Percentiles rank a stretch among this genome's conserved stretches.
Conservation (phyloP, 2,329 filamentous ascomycete genomes). For the Diplodia corticola region DNA sequence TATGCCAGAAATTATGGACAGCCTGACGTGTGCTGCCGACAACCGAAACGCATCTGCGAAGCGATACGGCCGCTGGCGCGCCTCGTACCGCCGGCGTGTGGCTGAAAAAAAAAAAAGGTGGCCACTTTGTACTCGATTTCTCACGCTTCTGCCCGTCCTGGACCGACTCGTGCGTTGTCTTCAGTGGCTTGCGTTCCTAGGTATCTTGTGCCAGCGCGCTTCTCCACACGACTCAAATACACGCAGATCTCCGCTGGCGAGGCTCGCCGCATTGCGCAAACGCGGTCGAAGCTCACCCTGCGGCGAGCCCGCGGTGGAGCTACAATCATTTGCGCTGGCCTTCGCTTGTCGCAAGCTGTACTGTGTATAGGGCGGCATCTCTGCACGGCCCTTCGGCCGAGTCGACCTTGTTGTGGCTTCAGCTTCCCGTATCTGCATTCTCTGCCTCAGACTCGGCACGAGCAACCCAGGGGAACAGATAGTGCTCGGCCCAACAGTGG, state of each 20-base stretch:
- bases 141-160: background rate
- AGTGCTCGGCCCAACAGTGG: too few species aligned
- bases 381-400: slow-evolving; percentile 3
- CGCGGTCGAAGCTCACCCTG: slow-evolving; percentile 4
- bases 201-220: background rate
- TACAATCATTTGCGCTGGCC: slow-evolving; percentile 7
- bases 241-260: slow-evolving; percentile 1
- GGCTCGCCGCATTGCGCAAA: slow-evolving; percentile 16
- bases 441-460: background rate
- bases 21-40: slow-evolving; percentile 12
- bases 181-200: too few species aligned
- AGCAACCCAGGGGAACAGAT: background rate
- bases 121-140: background rate
- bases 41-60: slow-evolving; percentile 4
- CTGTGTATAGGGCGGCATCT: slow-evolving; percentile 15
- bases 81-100: slow-evolving; percentile 16
- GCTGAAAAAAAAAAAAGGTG: slow-evolving; percentile 1
- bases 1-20: slow-evolving; percentile 16
- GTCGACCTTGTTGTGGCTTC: background rate
- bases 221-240: slow-evolving; percentile 7
- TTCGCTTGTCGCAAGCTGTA: slow-evolving; percentile 11
- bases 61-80: slow-evolving; percentile 10
- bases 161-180: background rate
- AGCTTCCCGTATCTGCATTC: background rate
- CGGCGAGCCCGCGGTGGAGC: slow-evolving; percentile 16